These are phyloP conservation scores for Herpetospermum pedunculosum DNA, from an alignment of 306 rosid genomes.

Conservation along the genomic window DNA sequence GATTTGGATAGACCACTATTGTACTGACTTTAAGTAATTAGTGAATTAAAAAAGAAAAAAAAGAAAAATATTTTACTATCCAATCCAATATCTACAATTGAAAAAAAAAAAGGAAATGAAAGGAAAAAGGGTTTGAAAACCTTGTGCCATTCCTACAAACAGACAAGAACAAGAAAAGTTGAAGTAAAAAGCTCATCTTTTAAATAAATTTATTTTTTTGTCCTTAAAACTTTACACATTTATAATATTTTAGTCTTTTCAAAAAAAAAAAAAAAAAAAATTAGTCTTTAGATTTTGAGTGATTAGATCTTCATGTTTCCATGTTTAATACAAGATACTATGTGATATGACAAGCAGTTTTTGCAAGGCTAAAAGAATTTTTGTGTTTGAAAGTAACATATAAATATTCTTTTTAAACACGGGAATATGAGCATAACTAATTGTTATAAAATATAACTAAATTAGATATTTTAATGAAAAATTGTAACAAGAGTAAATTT, in stretches of 20 bases:
- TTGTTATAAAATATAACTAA: no score
- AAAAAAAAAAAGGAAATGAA: background rate
- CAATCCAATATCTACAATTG: background rate
- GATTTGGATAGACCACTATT: background rate
- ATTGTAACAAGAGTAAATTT: no score
- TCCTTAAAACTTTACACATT: background rate
- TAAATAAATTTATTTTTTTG: background rate
- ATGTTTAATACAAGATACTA: no score
- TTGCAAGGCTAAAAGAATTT: no score
- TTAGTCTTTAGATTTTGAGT: background rate
- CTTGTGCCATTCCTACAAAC: slow-evolving; percentile 3
- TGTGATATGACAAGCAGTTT: no score
- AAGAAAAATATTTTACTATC: background rate
- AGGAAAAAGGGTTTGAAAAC: slow-evolving; percentile 2
- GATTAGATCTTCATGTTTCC: background rate
- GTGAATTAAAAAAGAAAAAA: background rate
- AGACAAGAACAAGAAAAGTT: background rate
- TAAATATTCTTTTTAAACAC: no score
- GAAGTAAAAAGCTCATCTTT: background rate
- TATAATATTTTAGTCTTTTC: background rate
- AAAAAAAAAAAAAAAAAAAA: no score
- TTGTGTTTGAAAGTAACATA: no score
- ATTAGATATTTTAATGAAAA: no score
- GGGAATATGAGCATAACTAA: no score
- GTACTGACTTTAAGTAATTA: background rate